Percentiles rank a stretch among this genome's conserved stretches.
phyloP scores from a whole-genome alignment of 495 filamentous ascomycete species.

The Amniculicola lignicola region DNA sequence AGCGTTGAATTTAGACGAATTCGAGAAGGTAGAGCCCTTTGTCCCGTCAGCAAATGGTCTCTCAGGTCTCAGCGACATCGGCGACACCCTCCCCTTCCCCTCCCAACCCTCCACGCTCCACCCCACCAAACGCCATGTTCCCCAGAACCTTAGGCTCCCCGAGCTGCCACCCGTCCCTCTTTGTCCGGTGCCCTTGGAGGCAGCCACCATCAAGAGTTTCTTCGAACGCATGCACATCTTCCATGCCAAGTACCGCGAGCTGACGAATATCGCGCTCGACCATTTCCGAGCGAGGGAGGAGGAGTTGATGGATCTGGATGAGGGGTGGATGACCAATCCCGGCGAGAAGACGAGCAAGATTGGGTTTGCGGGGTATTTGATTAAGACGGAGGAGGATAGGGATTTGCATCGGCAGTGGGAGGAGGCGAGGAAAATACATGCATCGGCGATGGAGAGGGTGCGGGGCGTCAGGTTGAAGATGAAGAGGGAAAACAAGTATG shows the following conservation, averaged over 20 bases:
- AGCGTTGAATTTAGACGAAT: constrained; percentile 5
- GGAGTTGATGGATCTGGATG: constrained; percentile 29
- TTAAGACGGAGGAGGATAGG: constrained; percentile 62
- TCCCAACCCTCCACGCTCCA: constrained; percentile 55
- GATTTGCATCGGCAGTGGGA: constrained; percentile 61
- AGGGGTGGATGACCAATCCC: constrained; percentile 55
- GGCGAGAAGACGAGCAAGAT: constrained; percentile 50
- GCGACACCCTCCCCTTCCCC: constrained; percentile 67
- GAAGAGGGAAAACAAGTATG: too few relatives aligned
- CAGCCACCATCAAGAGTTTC: constrained; percentile 55
- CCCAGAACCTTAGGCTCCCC: constrained; percentile 55
- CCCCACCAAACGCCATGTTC: constrained; percentile 41
- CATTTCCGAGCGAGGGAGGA: constrained; percentile 65
- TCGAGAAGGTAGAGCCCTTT: constrained; percentile 58
- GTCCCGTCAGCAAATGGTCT: constrained; percentile 54
- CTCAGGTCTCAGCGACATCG: constrained; percentile 62
- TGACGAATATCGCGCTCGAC: constrained; percentile 60
- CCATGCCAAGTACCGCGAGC: constrained; percentile 64
- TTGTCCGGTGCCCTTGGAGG: constrained; percentile 41
- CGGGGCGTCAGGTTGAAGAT: constrained; percentile 14
- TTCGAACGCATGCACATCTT: constrained; percentile 62
- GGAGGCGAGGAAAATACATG: constrained; percentile 60
- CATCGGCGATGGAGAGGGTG: constrained; percentile 55
- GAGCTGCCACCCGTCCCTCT: constrained; percentile 56
- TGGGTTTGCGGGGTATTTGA: constrained; percentile 58